Conservation (phyloP, 164 flowering plant species). For the Liquidambar formosana region DNA sequence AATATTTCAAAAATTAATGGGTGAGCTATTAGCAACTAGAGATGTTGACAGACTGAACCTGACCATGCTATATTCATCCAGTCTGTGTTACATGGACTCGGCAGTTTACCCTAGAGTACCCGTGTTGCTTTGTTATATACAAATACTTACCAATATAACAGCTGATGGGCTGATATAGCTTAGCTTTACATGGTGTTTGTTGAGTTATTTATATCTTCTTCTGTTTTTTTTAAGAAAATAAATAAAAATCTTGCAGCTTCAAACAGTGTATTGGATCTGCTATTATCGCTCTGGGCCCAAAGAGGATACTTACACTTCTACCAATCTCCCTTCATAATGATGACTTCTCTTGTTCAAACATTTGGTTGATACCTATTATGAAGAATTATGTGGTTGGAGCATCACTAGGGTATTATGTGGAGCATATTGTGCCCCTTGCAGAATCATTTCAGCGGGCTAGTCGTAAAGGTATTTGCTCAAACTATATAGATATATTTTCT, state of each 20-base stretch:
- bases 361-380: slow-evolving; percentile 86
- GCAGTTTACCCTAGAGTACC: too few species aligned
- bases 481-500: not conserved
- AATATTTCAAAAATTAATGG: too few species aligned
- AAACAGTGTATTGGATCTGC: slow-evolving; percentile 84
- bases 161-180: not conserved
- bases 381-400: slow-evolving; percentile 65
- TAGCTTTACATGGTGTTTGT: not conserved
- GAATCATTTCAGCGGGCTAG: slow-evolving; percentile 51
- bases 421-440: slow-evolving; percentile 77
- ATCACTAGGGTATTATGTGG: slow-evolving; percentile 66
- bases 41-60: too few species aligned
- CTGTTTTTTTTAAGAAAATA: slow-evolving; percentile 19
- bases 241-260: too few species aligned
- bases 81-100: too few species aligned
- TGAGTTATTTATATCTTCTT: slow-evolving; percentile 10
- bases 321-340: slow-evolving; percentile 59
- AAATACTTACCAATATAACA: too few species aligned
- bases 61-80: too few species aligned
- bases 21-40: too few species aligned
- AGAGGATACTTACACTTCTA: slow-evolving; percentile 57
- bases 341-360: slow-evolving; percentile 52
- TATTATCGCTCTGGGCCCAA: slow-evolving; percentile 85
- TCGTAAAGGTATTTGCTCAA: slow-evolving; percentile 50
- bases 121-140: too few species aligned